A percentile compares a stretch with the other conserved stretches of the same genome.
These are phyloP conservation scores for Tetrahymena borealis DNA, from an alignment of 73 alveolate genomes.

Conservation along the genomic window DNA sequence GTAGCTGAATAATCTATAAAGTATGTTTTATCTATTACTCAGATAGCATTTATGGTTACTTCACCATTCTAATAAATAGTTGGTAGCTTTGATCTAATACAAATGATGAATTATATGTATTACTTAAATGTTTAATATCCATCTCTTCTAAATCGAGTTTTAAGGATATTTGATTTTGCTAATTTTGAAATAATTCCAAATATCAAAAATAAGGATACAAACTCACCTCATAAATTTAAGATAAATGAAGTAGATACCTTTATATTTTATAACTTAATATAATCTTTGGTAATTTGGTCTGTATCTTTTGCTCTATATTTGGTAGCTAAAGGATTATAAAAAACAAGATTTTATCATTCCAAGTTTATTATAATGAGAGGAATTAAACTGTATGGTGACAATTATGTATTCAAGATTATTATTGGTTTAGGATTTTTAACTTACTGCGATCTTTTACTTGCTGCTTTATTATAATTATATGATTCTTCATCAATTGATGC, in stretches of 20 bases:
- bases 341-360: no score
- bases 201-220: neutral
- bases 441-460: neutral
- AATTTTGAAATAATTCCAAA: neutral
- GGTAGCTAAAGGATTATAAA: neutral
- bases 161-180: neutral
- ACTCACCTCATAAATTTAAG: neutral
- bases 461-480: neutral
- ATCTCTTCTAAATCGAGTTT: neutral
- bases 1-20: no score
- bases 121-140: neutral
- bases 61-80: neutral
- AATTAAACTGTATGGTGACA: no score
- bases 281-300: neutral
- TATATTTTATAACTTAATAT: neutral
- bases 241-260: neutral
- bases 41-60: no score
- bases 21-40: no score
- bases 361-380: no score
- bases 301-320: neutral
- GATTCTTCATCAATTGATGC: neutral
- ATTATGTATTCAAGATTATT: neutral
- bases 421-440: neutral
- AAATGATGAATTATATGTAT: neutral
- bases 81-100: neutral